These are phyloP conservation scores for Hypoxylon sp. DNA, from an alignment of 2,329 filamentous ascomycete genomes.

Conservation along the genomic window DNA sequence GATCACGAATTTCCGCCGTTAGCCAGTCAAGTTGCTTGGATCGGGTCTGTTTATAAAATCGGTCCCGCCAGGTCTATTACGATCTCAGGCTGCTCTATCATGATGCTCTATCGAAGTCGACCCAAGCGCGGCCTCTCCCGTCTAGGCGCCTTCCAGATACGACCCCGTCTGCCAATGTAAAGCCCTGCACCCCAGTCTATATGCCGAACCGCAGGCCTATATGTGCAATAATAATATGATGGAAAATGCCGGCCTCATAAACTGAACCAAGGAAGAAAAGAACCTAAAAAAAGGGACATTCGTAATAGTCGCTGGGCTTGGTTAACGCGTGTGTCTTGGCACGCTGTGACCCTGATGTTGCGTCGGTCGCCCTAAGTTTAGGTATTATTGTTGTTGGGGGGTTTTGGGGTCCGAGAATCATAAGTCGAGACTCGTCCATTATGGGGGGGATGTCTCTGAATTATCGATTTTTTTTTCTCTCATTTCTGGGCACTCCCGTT, in stretches of 20 bases:
- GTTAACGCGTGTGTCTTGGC: conserved; percentile 21
- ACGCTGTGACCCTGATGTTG: conserved; percentile 30
- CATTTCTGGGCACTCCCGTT: conserved; percentile 22
- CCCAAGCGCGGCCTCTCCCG: conserved; percentile 10
- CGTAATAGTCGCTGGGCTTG: not conserved
- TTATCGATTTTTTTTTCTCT: conserved; percentile 26
- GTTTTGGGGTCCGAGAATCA: conserved; percentile 9
- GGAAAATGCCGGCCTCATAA: conserved; percentile 16
- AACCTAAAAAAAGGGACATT: conserved; percentile 8
- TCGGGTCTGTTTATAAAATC: not conserved
- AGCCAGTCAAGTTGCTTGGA: not conserved
- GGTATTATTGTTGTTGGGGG: not conserved
- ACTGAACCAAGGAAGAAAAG: conserved; percentile 8
- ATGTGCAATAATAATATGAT: conserved; percentile 17
- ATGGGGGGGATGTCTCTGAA: conserved; percentile 17
- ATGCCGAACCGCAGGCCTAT: conserved; percentile 38
- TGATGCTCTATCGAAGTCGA: conserved; percentile 12
- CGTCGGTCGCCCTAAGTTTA: conserved; percentile 10
- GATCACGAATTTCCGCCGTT: not conserved
- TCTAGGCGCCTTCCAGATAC: conserved; percentile 24
- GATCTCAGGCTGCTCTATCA: conserved; percentile 10
- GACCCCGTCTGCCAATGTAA: conserved; percentile 10
- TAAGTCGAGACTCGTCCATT: not conserved
- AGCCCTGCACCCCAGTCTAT: conserved; percentile 37
- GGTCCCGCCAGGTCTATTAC: not conserved